A percentile compares a stretch with the other conserved stretches of the same genome.
Evolutionary conservation across 73 alveolate genomes (phyloP).

Genomic region (Durusdinium trenchii): DNA sequence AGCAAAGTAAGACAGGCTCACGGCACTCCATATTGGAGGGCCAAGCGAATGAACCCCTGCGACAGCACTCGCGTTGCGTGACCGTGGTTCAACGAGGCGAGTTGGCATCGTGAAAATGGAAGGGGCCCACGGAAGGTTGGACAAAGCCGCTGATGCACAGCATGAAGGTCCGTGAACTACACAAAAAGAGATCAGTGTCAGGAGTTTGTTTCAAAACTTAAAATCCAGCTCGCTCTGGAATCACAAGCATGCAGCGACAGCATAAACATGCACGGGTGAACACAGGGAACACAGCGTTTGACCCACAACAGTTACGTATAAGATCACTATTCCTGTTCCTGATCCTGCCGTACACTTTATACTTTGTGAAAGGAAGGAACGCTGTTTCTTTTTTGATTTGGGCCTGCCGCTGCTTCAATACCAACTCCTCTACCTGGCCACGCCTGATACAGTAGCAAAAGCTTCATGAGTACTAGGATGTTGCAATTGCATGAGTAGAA

Average conservation of each 20-base stretch:
- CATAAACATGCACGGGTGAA: too few relatives aligned
- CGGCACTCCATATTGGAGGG: slow-evolving; percentile 95
- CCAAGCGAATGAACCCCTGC: slow-evolving; percentile 88
- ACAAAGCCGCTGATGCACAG: too few relatives aligned
- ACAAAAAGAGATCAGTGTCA: not conserved
- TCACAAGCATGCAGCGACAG: not conserved
- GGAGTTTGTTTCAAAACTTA: not conserved
- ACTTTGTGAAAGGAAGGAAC: too few relatives aligned
- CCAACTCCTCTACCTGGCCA: slow-evolving; percentile 81
- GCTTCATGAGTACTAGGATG: not conserved
- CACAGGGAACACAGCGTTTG: too few relatives aligned
- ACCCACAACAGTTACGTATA: too few relatives aligned
- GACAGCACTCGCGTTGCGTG: not conserved
- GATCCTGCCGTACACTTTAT: too few relatives aligned
- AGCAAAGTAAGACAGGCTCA: slow-evolving; percentile 1
- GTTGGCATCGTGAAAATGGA: too few relatives aligned
- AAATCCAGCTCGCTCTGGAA: not conserved
- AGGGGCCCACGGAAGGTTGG: too few relatives aligned
- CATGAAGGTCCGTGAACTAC: not conserved
- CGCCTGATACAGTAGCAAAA: slow-evolving; percentile 26
- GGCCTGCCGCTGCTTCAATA: slow-evolving; percentile 77
- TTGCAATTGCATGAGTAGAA: too few relatives aligned
- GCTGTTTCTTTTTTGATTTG: not conserved
- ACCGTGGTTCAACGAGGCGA: too few relatives aligned
- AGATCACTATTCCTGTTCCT: too few relatives aligned